Evolutionary conservation across 805 yeast genomes (phyloP), one percentile per base, ranked within the genome.

Genomic region (Maudiozyma pseudohumilis): DNA sequence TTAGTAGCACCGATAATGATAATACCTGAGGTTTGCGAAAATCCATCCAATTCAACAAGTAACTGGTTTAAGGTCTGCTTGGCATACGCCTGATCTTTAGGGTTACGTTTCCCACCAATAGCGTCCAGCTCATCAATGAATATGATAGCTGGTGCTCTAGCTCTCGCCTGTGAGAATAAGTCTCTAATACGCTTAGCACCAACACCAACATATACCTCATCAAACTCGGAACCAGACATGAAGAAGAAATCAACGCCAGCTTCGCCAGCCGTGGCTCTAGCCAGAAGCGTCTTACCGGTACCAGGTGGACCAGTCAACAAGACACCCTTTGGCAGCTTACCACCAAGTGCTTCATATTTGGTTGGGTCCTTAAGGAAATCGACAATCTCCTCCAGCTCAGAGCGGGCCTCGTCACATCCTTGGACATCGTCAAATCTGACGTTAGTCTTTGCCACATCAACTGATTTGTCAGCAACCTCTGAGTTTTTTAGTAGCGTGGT

Each of bases 161-260:
- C 85, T 50, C 96, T 72, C 4, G 99, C 99, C 49, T 92, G 94
- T 5, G 78, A 66, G 53, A 92, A 92, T 46, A 92, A 71, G 54
- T 94, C 98, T 50, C 99, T 80, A 39, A 92, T 94, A 55, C 98
- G 75, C 61, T 88, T 89, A 38, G 99, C 98, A 57, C 99, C 99
- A 32, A 94, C 97, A 59, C 99, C 99, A 16, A 92, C 98, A 54
- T 89, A 92, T 49, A 94, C 74, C 64, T 92, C 98, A 59, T 94
- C 99, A 57, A 92, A 92, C 60, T 92, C 98, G 1, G 96, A 85
- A 33, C 98, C 98, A 5, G 95, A 84, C 96, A 92, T 89, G 63
- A 89, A 89, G 64, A 88, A 89, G 57, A 92, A 92, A 30, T 97
- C 98, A 18, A 92, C 97, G 39, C 95, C 97, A 6, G 98, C 97